Percentiles rank a stretch among this genome's conserved stretches.
Evolutionary conservation across 2,329 filamentous ascomycete species (phyloP).

Genomic region (Ophiocordyceps camponoti-rufipedis): DNA sequence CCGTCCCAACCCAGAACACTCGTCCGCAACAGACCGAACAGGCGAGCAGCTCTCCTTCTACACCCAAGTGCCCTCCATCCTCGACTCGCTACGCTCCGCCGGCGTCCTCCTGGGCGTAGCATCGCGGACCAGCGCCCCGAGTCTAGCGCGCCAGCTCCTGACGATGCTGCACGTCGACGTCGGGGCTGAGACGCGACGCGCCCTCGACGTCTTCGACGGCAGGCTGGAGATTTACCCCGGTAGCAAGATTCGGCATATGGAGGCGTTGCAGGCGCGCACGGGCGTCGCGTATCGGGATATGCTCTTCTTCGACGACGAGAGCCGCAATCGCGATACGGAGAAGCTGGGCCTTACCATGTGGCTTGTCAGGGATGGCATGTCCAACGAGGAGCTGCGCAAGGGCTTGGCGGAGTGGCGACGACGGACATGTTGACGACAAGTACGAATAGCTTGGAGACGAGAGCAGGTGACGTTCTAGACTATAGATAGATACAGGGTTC

Average conservation of each 20-base stretch:
- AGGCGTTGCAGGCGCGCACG: constrained; percentile 50
- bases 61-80: constrained; percentile 45
- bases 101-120: constrained; percentile 49
- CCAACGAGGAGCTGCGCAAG: constrained; percentile 56
- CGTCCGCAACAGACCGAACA: constrained; percentile 29
- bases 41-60: constrained; percentile 58
- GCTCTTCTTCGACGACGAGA: constrained; percentile 92
- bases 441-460: no score
- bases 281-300: constrained; percentile 64
- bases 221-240: constrained; percentile 53
- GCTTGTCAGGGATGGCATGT: constrained; percentile 64
- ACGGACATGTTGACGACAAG: constrained; percentile 23
- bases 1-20: constrained; percentile 24
- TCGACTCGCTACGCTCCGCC: constrained; percentile 34
- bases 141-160: constrained; percentile 65
- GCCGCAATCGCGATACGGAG: constrained; percentile 67
- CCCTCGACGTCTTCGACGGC: constrained; percentile 41
- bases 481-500: no score
- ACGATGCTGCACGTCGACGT: constrained; percentile 44
- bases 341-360: constrained; percentile 67
- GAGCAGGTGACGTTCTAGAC: no score
- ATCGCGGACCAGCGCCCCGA: constrained; percentile 62
- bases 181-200: constrained; percentile 18
- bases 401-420: constrained; percentile 70
- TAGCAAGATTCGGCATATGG: constrained; percentile 74